Conservation (phyloP, 116 monocot genomes). For the Zostera marina region DNA sequence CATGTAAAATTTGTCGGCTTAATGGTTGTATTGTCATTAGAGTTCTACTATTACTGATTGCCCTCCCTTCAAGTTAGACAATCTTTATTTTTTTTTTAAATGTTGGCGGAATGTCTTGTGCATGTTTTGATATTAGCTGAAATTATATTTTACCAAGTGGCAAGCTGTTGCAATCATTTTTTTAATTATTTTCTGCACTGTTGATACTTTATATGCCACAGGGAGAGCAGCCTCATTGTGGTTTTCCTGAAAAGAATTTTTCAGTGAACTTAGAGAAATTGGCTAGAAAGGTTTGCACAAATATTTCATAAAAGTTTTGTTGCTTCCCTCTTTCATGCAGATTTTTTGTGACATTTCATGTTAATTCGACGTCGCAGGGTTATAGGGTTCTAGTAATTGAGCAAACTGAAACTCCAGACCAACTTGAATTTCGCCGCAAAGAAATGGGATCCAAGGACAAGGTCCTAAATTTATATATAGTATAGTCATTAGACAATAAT, state of each 20-base stretch:
- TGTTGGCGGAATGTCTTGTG: too few species aligned
- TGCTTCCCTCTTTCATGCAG: background rate
- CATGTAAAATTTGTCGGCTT: background rate
- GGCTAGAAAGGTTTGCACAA: conserved; percentile 58
- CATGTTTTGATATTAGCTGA: too few species aligned
- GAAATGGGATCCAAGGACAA: conserved; percentile 90
- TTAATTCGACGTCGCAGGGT: conserved; percentile 30
- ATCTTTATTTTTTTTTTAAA: too few species aligned
- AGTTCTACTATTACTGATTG: background rate
- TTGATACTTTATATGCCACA: conserved; percentile 8
- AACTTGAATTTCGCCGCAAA: conserved; percentile 81
- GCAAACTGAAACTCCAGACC: conserved; percentile 91
- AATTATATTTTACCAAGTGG: too few species aligned
- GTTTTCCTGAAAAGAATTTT: conserved; percentile 91
- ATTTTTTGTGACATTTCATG: background rate
- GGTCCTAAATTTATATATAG: conserved; percentile 13
- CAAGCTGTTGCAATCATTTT: too few species aligned
- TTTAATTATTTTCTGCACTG: background rate
- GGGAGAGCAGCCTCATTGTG: conserved; percentile 98
- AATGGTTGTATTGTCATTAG: background rate
- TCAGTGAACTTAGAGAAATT: conserved; percentile 80
- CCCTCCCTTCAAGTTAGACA: too few species aligned
- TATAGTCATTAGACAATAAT: background rate
- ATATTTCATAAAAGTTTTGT: conserved; percentile 1
- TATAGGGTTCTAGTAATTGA: conserved; percentile 84